Base-by-base conservation (phyloP, 2,329 filamentous ascomycete species). In the Fusarium sp. region DNA sequence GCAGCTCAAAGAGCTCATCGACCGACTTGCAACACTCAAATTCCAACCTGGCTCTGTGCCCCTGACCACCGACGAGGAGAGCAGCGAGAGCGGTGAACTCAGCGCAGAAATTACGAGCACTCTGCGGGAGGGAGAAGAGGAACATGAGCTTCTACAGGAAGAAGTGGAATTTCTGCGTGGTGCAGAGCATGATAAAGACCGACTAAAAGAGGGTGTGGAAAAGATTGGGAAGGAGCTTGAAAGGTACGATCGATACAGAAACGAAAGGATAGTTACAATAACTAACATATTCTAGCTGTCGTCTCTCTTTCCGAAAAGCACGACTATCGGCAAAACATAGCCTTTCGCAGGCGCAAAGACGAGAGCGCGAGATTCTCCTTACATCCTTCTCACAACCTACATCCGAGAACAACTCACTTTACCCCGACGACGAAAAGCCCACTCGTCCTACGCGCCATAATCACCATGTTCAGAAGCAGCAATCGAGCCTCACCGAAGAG, bases 41-140 rank as follows among this genome's bases (percentile, higher is more conserved):
- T 90, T 90, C 78, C 83, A 87, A 59, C 87, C 88, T 8, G 89
- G 88, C 18, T 87, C 87, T 3, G 83, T 88, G 46, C 86, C 88
- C 23, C 82, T 88, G 8, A 82, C 80, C 60, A 79, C 81, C 12
- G 82, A 83, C 55, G 83, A 85, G 23, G 87, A 87, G 53, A 83
- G 83, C 64, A 86, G 86, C 68, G 84, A 86, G 38, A 89, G 91
- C 60, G 80, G 91, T 23, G 94, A 97, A 81, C 87, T 98, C 37
- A 89, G 90, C 71, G 86, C 89, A 26, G 94, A 98, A 79, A 97
- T 98, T 70, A 90, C 92, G 73, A 90, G 93, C 76, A 88, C 88
- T 20, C 82, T 98, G 67, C 91, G 93, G 74, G 91, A 93, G 62
- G 89, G 92, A 53, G 91, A 97, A 75, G 93, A 97, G 69, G 93